Evolutionary conservation across 2,329 filamentous ascomycete genomes (phyloP).

Genomic region (Hypomyces perniciosus): DNA sequence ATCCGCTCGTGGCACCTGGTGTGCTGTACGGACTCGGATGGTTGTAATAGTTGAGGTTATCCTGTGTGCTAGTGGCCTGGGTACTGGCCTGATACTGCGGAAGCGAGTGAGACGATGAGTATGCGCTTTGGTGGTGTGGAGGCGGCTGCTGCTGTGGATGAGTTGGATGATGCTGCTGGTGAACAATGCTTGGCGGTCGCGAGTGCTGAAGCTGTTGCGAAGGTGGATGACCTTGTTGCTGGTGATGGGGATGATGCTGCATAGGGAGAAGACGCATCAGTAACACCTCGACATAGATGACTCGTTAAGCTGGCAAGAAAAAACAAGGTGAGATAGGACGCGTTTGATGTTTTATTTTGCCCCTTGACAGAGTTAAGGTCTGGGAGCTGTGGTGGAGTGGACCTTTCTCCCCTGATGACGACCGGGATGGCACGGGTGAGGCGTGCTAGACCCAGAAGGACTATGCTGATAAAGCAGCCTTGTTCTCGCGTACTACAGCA

Average conservation of each 20-base stretch:
- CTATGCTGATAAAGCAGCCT: slow-evolving; percentile 34
- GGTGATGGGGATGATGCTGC: slow-evolving; percentile 72
- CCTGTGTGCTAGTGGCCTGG: slow-evolving; percentile 57
- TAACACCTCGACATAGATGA: slow-evolving; percentile 35
- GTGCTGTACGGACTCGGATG: slow-evolving; percentile 80
- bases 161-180: slow-evolving; percentile 61
- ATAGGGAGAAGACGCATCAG: slow-evolving; percentile 57
- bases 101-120: slow-evolving; percentile 60
- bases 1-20: slow-evolving; percentile 73
- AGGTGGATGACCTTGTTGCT: slow-evolving; percentile 65
- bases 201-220: slow-evolving; percentile 63
- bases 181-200: slow-evolving; percentile 65
- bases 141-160: slow-evolving; percentile 56
- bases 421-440: slow-evolving; percentile 46
- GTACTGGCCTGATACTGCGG: slow-evolving; percentile 64
- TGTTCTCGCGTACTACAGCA: slow-evolving; percentile 25
- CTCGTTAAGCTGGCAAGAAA: slow-evolving; percentile 29
- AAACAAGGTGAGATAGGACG: slow-evolving; percentile 38
- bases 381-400: slow-evolving; percentile 34
- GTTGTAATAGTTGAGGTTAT: slow-evolving; percentile 65
- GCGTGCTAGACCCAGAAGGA: slow-evolving; percentile 41
- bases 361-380: slow-evolving; percentile 42
- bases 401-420: slow-evolving; percentile 34
- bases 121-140: slow-evolving; percentile 59
- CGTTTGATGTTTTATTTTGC: slow-evolving; percentile 45